Percentiles rank a stretch among this genome's conserved stretches.
Evolutionary conservation across 805 yeast species (phyloP).

Genomic region (Tetrapisispora iriomotensis): DNA sequence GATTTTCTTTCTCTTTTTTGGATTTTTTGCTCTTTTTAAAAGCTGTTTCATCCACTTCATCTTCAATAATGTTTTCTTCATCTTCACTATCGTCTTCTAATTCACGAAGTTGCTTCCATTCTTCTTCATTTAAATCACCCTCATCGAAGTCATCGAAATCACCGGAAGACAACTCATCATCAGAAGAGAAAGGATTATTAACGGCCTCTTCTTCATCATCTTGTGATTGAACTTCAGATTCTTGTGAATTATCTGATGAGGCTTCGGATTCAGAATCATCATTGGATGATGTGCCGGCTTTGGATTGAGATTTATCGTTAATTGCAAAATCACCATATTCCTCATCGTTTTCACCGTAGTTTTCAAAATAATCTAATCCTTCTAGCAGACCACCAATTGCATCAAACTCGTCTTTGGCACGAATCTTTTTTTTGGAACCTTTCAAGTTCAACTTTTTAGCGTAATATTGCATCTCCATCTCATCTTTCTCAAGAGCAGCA

Average conservation of each 20-base stretch:
- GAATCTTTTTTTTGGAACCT: conserved; percentile 40
- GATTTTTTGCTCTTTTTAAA: conserved; percentile 27
- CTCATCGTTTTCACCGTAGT: conserved; percentile 26
- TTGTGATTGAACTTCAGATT: conserved; percentile 22
- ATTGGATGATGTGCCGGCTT: conserved; percentile 11
- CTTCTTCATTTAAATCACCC: conserved; percentile 30
- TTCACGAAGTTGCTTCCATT: conserved; percentile 25
- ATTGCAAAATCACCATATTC: conserved; percentile 25
- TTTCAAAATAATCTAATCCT: conserved; percentile 41
- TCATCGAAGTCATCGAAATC: conserved; percentile 37
- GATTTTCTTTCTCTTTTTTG: conserved; percentile 46
- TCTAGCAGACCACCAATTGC: conserved; percentile 74
- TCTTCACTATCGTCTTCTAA: conserved; percentile 20
- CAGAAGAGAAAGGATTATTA: conserved; percentile 31
- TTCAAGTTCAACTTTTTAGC: conserved; percentile 72
- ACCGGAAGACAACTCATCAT: conserved; percentile 35
- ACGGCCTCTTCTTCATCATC: conserved; percentile 18
- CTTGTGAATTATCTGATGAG: conserved; percentile 5
- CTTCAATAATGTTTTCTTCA: conserved; percentile 13
- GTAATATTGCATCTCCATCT: conserved; percentile 70
- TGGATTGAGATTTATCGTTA: conserved; percentile 5
- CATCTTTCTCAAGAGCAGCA: conserved; percentile 48
- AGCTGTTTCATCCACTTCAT: conserved; percentile 23
- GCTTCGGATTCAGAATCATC: conserved; percentile 22
- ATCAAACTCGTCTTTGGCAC: conserved; percentile 52